Conservation (phyloP, 805 yeast species). For the Candida berthetii region DNA sequence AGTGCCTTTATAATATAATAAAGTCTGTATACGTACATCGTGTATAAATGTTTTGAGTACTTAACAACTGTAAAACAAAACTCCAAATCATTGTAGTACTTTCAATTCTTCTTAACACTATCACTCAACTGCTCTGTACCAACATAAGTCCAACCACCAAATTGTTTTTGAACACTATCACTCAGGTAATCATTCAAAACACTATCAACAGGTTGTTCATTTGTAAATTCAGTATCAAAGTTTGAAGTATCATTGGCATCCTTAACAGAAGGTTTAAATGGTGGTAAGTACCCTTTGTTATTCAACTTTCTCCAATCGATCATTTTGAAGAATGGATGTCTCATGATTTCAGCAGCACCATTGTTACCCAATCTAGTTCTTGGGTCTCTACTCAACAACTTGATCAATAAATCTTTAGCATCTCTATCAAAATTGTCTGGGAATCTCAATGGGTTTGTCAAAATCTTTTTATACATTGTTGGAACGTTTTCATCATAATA, state of each 20-base stretch:
- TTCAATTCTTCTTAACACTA: constrained; percentile 12
- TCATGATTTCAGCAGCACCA: constrained; percentile 81
- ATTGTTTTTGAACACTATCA: constrained; percentile 94
- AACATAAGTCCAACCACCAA: constrained; percentile 98
- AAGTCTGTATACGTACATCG: too few relatives aligned
- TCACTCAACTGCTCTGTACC: constrained; percentile 49
- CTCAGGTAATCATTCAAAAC: constrained; percentile 90
- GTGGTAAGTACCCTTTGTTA: constrained; percentile 88
- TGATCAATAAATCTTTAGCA: constrained; percentile 73
- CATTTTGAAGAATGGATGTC: constrained; percentile 80
- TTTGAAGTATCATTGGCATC: constrained; percentile 87
- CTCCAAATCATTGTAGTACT: too few relatives aligned
- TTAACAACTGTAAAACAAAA: too few relatives aligned
- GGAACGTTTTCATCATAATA: constrained; percentile 92
- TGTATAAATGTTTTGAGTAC: too few relatives aligned
- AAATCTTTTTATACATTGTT: constrained; percentile 88
- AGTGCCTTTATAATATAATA: too few relatives aligned
- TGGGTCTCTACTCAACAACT: constrained; percentile 82
- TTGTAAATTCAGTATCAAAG: constrained; percentile 88
- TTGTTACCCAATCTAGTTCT: constrained; percentile 64
- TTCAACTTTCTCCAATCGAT: constrained; percentile 84
- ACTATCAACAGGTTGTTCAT: constrained; percentile 89
- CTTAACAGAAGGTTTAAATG: constrained; percentile 87
- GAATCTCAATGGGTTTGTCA: constrained; percentile 83
- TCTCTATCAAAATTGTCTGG: constrained; percentile 84